A percentile compares a stretch with the other conserved stretches of the same genome.
phyloP scores from a whole-genome alignment of 257 asterid species.

The Plantago major region DNA sequence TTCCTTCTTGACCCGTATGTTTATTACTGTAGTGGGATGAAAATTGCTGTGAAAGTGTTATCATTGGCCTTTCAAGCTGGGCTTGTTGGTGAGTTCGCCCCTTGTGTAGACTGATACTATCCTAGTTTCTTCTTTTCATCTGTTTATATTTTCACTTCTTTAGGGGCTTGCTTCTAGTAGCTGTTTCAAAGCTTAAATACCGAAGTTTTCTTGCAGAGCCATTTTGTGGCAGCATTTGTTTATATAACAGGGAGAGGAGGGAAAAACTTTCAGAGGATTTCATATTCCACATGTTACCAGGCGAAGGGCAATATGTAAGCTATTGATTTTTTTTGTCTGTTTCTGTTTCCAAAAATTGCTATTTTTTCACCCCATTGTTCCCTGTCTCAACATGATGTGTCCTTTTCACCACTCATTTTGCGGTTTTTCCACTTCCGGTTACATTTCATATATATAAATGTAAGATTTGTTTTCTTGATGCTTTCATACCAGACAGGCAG shows the following conservation, averaged over 20 bases:
- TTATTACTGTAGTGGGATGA: constrained; percentile 72
- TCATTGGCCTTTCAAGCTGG: constrained; percentile 95
- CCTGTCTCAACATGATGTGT: not conserved
- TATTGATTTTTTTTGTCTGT: constrained; percentile 4
- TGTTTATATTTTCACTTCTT: constrained; percentile 9
- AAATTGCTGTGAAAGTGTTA: constrained; percentile 91
- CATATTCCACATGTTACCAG: constrained; percentile 64
- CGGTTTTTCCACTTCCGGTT: not conserved
- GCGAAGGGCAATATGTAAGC: constrained; percentile 83
- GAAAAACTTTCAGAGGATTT: constrained; percentile 98
- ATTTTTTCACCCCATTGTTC: constrained; percentile 6
- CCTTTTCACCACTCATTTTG: too few relatives aligned
- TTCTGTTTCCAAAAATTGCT: constrained; percentile 3
- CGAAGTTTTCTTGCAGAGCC: constrained; percentile 86
- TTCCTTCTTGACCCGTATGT: constrained; percentile 15
- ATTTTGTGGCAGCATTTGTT: constrained; percentile 92
- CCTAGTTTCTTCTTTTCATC: constrained; percentile 18
- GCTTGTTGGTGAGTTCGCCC: constrained; percentile 77
- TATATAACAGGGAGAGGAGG: constrained; percentile 98
- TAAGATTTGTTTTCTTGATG: constrained; percentile 20
- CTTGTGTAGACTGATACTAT: constrained; percentile 23
- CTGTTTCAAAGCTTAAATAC: constrained; percentile 51
- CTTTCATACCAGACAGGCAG: constrained; percentile 49
- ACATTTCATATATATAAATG: not conserved
- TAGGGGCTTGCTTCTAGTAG: constrained; percentile 25